Conservation (phyloP, 2,329 filamentous ascomycete species). For the Cordyceps pruinosa region DNA sequence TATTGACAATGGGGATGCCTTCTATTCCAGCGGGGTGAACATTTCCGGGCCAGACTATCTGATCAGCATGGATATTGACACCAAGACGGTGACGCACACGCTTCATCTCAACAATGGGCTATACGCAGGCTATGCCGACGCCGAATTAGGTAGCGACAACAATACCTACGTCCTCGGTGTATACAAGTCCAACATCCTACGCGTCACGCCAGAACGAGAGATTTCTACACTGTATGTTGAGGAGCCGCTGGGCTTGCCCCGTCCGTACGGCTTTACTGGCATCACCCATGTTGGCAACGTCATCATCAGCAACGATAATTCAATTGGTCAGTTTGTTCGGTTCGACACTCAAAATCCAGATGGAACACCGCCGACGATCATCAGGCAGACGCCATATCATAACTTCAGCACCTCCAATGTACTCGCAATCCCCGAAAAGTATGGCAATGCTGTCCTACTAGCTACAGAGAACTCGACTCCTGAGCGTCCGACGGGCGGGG, state of each 20-base stretch:
- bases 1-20: slow-evolving; percentile 11
- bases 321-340: slow-evolving; percentile 8
- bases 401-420: slow-evolving; percentile 11
- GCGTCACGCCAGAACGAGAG: slow-evolving; percentile 8
- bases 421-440: slow-evolving; percentile 10
- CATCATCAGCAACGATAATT: slow-evolving; percentile 9
- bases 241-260: slow-evolving; percentile 1
- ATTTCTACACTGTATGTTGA: slow-evolving; percentile 9
- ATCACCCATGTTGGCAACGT: slow-evolving; percentile 9
- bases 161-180: slow-evolving; percentile 11
- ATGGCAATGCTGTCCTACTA: slow-evolving; percentile 4
- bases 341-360: slow-evolving; percentile 3
- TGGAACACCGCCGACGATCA: slow-evolving; percentile 2
- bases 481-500: background rate
- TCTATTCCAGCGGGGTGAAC: slow-evolving; percentile 7
- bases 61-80: slow-evolving; percentile 7
- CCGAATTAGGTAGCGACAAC: slow-evolving; percentile 3
- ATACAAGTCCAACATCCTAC: slow-evolving; percentile 7
- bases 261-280: slow-evolving; percentile 9
- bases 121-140: slow-evolving; percentile 13
- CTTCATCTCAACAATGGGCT: slow-evolving; percentile 12
- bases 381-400: slow-evolving; percentile 8
- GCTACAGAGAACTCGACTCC: slow-evolving; percentile 10
- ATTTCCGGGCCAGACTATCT: slow-evolving; percentile 11
- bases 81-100: slow-evolving; percentile 2